Base-by-base conservation (phyloP, 1,139 yeast genomes). In the Entelexis paramagnoliae region DNA sequence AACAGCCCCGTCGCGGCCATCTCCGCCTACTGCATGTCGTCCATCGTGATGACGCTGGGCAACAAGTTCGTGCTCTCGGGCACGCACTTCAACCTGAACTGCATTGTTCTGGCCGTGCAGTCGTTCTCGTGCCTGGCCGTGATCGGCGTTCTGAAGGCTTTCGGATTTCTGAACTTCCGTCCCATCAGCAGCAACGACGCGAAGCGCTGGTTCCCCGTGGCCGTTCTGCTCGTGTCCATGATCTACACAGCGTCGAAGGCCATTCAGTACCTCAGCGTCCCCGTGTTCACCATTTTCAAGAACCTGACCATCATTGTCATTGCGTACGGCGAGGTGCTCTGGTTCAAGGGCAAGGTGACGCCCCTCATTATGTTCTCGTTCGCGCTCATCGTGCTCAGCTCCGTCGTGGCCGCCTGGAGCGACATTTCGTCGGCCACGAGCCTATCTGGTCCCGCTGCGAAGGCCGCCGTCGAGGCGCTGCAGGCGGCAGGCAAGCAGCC, bases 201-300 rank as follows among this genome's bases (percentile, higher is more conserved):
- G 57, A 85, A 83, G 70, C 86, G 87, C 71, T 72, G 75, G 98
- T 79, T 86, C 58, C 97, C 98, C 53, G 88, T 91, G 64, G 93
- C 96, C 3, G 72, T 87, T 59, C 72, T 88, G 63, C 77, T 93
- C 66, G 97, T 89, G 42, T 74, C 80, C 53, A 91, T 91, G 97
- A 89, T 89, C 68, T 93, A 89, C 75, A 93, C 98, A 55, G 85
- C 94, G 46, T 85, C 96, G 55, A 91, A 88, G 76, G 96, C 98
- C 54, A 75, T 91, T 66, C 94, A 87, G 70, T 87, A 72, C 72
- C 79, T 91, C 66, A 76, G 91, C 51, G 91, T 91, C 57, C 98
- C 98, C 50, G 95, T 91, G 54, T 91, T 88, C 75, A 93, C 98
- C 60, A 91, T 91, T 63, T 91, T 93, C 81, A 91, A 93, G 76